phyloP scores from a whole-genome alignment of 202 grass and related monocot species.

The Alloteropsis angusta region DNA sequence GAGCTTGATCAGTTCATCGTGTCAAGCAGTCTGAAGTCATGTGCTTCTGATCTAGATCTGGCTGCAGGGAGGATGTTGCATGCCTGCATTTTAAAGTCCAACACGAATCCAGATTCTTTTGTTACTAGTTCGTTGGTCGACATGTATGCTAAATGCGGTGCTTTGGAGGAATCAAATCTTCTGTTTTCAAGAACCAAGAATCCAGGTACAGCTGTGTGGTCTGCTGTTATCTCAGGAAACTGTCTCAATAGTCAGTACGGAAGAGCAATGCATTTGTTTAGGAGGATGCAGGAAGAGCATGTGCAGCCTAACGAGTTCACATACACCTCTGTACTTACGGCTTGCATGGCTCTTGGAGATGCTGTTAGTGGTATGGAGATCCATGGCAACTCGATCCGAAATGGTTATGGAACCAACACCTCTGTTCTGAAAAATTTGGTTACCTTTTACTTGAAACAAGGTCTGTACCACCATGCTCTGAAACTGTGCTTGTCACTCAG shows the following conservation, averaged over 20 bases:
- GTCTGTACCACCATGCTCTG: conserved; percentile 17
- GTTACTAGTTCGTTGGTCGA: conserved; percentile 47
- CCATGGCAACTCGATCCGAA: conserved; percentile 47
- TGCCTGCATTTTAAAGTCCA: conserved; percentile 31
- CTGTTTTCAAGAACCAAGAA: conserved; percentile 43
- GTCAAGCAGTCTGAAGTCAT: conserved; percentile 48
- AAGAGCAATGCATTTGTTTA: conserved; percentile 52
- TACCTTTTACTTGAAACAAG: conserved; percentile 31
- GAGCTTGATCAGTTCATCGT: conserved; percentile 53
- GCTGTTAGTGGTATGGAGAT: conserved; percentile 32
- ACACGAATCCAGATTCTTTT: conserved; percentile 45
- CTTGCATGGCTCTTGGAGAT: conserved; percentile 41
- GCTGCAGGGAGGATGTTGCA: conserved; percentile 48
- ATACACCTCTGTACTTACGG: conserved; percentile 42
- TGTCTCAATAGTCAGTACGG: conserved; percentile 43
- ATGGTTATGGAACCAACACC: conserved; percentile 42
- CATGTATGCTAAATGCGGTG: conserved; percentile 61
- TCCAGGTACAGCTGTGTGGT: conserved; percentile 42
- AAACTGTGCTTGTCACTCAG: conserved; percentile 31
- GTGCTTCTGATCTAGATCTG: conserved; percentile 46
- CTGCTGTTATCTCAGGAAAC: conserved; percentile 44
- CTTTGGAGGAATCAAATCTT: conserved; percentile 36
- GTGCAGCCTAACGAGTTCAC: conserved; percentile 58
- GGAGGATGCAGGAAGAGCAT: conserved; percentile 45
- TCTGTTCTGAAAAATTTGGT: conserved; percentile 40